A percentile compares a stretch with the other conserved stretches of the same genome.
phyloP scores from a whole-genome alignment of 495 filamentous ascomycete species.

The Aspergillus olivimuriae region DNA sequence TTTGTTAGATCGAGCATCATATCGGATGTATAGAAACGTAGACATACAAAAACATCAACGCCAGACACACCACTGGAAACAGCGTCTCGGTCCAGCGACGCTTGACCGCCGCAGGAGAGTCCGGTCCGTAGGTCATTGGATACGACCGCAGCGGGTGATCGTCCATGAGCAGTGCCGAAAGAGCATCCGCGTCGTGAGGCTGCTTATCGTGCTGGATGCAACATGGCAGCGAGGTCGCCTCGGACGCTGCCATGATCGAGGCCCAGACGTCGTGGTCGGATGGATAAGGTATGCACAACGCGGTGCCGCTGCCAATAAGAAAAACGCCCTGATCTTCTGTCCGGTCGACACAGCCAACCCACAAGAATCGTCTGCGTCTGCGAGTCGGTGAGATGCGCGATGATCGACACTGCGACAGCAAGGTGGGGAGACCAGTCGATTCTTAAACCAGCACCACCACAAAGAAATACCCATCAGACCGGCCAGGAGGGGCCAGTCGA shows the following conservation, averaged over 20 bases:
- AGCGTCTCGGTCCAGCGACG: conserved; percentile 20
- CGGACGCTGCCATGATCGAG: background rate
- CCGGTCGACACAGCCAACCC: no score
- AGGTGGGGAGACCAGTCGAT: no score
- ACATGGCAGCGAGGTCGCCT: background rate
- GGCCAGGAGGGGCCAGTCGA: no score
- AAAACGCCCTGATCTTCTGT: no score
- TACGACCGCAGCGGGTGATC: conserved; percentile 37
- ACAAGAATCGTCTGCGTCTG: no score
- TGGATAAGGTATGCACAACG: background rate
- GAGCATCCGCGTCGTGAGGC: conserved; percentile 20
- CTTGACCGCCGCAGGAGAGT: conserved; percentile 7
- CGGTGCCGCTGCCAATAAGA: background rate
- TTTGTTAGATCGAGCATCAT: background rate
- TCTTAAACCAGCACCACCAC: no score
- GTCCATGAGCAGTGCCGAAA: conserved; percentile 27
- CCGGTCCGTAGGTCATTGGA: conserved; percentile 31
- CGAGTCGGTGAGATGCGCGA: no score
- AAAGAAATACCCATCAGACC: no score
- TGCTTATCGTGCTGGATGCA: background rate
- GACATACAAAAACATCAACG: conserved; percentile 31
- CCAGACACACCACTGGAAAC: conserved; percentile 19
- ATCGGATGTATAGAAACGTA: background rate
- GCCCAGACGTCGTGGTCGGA: background rate
- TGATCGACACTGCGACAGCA: no score